A percentile compares a stretch with the other conserved stretches of the same genome.
Evolutionary conservation across 2,329 filamentous ascomycete genomes (phyloP).

Genomic region (Colletotrichum siamense): DNA sequence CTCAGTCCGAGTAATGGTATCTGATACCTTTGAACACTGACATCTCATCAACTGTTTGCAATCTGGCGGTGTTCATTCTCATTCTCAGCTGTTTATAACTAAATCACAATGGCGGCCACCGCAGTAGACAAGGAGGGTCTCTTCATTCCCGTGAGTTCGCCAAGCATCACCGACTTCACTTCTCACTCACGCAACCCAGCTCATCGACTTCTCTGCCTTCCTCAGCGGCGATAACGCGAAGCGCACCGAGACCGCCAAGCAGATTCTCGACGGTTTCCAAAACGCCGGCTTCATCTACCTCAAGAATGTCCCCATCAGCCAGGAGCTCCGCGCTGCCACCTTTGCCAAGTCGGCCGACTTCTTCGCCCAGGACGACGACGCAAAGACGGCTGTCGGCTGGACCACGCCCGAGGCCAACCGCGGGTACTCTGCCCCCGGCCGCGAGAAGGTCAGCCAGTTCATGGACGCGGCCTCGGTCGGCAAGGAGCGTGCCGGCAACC

Average conservation of each 20-base stretch:
- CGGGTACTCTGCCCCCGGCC: constrained; percentile 72
- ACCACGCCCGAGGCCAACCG: constrained; percentile 75
- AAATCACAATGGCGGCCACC: constrained; percentile 38
- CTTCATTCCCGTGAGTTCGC: constrained; percentile 56
- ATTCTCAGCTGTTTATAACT: background rate
- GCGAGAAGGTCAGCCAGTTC: constrained; percentile 72
- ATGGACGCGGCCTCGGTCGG: constrained; percentile 62
- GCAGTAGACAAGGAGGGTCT: constrained; percentile 59
- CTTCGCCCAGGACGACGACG: constrained; percentile 66
- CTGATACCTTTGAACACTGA: background rate
- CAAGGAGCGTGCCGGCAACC: constrained; percentile 60
- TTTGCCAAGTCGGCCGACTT: constrained; percentile 75
- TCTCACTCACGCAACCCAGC: constrained; percentile 46
- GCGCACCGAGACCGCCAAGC: constrained; percentile 69
- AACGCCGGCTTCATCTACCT: constrained; percentile 90
- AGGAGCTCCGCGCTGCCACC: constrained; percentile 61
- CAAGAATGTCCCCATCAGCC: constrained; percentile 75
- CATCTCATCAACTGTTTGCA: background rate
- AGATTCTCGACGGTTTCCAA: constrained; percentile 82
- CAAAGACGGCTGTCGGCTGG: constrained; percentile 74
- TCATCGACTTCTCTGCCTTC: constrained; percentile 81
- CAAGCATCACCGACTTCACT: background rate
- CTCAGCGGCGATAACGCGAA: constrained; percentile 65
- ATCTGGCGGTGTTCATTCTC: background rate
- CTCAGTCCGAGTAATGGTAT: background rate